phyloP scores from a whole-genome alignment of 192 early-diverging fungal genomes.

The Funneliformis geosporum region DNA sequence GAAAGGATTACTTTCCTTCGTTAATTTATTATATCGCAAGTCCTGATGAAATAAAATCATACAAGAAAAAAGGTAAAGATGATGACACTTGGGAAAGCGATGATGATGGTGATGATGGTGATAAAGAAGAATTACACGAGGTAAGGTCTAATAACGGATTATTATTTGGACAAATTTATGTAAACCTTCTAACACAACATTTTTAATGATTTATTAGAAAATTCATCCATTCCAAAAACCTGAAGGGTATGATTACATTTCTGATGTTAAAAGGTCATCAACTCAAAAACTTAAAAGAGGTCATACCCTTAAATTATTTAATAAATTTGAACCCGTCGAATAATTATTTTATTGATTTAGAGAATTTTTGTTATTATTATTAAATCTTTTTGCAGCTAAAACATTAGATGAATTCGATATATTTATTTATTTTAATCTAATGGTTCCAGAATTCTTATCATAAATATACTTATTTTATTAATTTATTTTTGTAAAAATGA shows the following conservation, averaged over 20 bases:
- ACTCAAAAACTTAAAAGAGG: neutral
- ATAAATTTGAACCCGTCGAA: neutral
- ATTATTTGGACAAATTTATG: too few species aligned
- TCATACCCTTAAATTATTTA: neutral
- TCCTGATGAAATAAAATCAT: constrained; percentile 1
- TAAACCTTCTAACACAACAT: neutral
- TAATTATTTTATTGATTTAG: too few species aligned
- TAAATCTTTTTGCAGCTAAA: too few species aligned
- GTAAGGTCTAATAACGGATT: neutral
- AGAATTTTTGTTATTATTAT: too few species aligned
- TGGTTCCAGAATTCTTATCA: too few species aligned
- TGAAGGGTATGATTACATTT: neutral
- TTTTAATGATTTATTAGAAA: neutral
- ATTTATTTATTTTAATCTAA: too few species aligned
- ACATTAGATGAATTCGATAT: too few species aligned
- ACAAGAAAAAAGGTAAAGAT: neutral
- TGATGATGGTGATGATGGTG: neutral
- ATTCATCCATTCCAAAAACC: neutral
- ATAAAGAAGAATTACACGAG: neutral
- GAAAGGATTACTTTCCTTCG: constrained; percentile 21
- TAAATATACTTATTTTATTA: too few species aligned
- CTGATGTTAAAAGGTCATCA: neutral
- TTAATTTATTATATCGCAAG: constrained; percentile 20
- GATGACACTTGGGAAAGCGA: neutral
- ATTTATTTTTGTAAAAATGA: too few species aligned